phyloP scores from a whole-genome alignment of 2,329 filamentous ascomycete species.

The Diaporthe australafricana region DNA sequence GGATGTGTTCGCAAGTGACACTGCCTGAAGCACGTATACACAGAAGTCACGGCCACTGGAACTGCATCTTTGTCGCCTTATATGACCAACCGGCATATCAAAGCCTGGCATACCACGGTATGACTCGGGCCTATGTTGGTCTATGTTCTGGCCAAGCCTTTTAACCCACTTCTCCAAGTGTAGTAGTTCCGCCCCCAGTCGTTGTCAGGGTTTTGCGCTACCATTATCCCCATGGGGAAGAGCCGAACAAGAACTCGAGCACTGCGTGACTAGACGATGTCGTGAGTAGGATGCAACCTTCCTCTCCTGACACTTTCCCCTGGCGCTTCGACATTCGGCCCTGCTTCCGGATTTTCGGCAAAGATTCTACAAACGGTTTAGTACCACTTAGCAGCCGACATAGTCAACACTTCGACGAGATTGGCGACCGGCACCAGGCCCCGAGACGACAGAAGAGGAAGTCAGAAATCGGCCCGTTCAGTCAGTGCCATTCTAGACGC shows the following conservation, averaged over 20 bases:
- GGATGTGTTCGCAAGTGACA: too few species aligned
- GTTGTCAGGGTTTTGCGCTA: neutral
- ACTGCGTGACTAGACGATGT: neutral
- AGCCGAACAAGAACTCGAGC: neutral
- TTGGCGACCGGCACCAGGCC: slow-evolving; percentile 8
- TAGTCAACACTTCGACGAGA: neutral
- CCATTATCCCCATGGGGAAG: slow-evolving; percentile 4
- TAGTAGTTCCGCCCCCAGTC: neutral
- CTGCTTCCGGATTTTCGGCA: slow-evolving; percentile 19
- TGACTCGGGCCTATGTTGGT: slow-evolving; percentile 10
- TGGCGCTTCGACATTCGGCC: slow-evolving; percentile 21
- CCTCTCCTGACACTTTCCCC: neutral
- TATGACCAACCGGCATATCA: neutral
- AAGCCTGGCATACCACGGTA: neutral
- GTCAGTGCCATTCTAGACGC: neutral
- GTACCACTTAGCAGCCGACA: neutral
- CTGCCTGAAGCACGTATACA: neutral
- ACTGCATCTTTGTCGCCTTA: neutral
- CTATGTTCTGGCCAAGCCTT: slow-evolving; percentile 6
- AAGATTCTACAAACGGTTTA: slow-evolving; percentile 10
- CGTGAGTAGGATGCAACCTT: slow-evolving; percentile 5
- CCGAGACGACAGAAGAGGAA: slow-evolving; percentile 3
- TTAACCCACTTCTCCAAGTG: neutral
- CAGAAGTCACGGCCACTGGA: neutral
- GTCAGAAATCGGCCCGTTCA: slow-evolving; percentile 7